Percentiles rank a stretch among this genome's conserved stretches.
phyloP scores from a whole-genome alignment of 352 stramenopile species.

The Phytophthora syringae region DNA sequence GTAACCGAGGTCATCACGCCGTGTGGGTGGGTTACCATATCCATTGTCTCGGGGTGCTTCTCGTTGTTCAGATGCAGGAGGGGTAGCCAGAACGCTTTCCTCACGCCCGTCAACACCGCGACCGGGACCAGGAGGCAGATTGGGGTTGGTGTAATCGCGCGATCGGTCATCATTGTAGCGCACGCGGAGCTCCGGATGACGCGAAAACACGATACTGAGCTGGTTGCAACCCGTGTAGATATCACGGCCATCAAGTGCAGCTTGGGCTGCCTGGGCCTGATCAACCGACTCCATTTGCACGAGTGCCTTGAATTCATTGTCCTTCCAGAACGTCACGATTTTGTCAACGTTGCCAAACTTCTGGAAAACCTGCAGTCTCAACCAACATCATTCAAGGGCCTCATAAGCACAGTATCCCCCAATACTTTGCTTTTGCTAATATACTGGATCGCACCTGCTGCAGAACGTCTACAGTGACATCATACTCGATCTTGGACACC shows the following conservation, averaged over 20 bases:
- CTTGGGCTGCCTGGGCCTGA: slow-evolving; percentile 73
- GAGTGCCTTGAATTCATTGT: slow-evolving; percentile 83
- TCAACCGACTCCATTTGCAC: slow-evolving; percentile 82
- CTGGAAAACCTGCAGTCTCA: slow-evolving; percentile 59
- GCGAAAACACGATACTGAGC: slow-evolving; percentile 82
- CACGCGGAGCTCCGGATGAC: slow-evolving; percentile 69
- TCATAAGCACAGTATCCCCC: no score
- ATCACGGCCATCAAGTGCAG: slow-evolving; percentile 76
- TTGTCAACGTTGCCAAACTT: slow-evolving; percentile 88
- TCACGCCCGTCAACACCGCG: slow-evolving; percentile 22
- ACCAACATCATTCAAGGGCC: background rate
- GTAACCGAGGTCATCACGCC: slow-evolving; percentile 29
- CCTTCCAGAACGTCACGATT: slow-evolving; percentile 85
- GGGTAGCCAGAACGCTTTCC: slow-evolving; percentile 9
- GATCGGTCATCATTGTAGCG: slow-evolving; percentile 82
- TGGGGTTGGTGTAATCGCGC: slow-evolving; percentile 78
- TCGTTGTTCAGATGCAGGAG: slow-evolving; percentile 21
- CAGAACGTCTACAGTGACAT: slow-evolving; percentile 81
- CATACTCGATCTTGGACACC: slow-evolving; percentile 85
- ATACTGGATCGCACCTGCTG: slow-evolving; percentile 52
- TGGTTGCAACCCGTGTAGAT: slow-evolving; percentile 90
- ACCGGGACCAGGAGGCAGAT: slow-evolving; percentile 55
- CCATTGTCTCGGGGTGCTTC: slow-evolving; percentile 21
- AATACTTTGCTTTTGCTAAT: no score
- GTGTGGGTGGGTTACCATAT: slow-evolving; percentile 27